Conservation (phyloP, 208 protist genomes). For the Porcisia deanei region DNA sequence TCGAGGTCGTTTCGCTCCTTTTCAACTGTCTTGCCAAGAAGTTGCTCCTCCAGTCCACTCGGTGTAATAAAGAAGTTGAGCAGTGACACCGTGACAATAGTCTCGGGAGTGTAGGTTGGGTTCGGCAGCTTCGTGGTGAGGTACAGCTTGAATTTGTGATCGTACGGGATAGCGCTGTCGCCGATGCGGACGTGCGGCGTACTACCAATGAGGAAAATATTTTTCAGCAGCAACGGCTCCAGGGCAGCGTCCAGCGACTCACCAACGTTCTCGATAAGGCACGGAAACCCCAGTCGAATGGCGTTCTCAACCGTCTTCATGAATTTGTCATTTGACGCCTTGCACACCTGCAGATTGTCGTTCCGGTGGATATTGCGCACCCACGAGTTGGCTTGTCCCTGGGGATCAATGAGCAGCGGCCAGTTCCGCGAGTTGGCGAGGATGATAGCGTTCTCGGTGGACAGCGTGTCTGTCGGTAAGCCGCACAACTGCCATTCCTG, state of each 20-base stretch:
- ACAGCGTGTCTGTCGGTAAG: conserved; percentile 95
- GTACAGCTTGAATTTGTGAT: conserved; percentile 96
- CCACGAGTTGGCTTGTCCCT: conserved; percentile 98
- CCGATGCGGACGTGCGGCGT: conserved; percentile 96
- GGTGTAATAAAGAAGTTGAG: conserved; percentile 99
- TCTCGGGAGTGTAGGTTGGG: conserved; percentile 97
- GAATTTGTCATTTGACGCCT: conserved; percentile 95
- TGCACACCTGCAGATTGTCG: conserved; percentile 95
- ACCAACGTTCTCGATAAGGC: conserved; percentile 96
- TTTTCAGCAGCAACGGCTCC: conserved; percentile 95
- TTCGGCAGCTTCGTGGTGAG: conserved; percentile 98
- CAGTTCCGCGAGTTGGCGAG: conserved; percentile 93
- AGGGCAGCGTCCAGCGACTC: conserved; percentile 95
- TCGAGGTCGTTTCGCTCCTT: conserved; percentile 98
- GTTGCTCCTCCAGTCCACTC: conserved; percentile 96
- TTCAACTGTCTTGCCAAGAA: conserved; percentile 96
- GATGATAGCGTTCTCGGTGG: conserved; percentile 98
- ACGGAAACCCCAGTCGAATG: conserved; percentile 96
- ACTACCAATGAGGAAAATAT: conserved; percentile 95
- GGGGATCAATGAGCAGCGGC: conserved; percentile 98
- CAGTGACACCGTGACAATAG: conserved; percentile 96
- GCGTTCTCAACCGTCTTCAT: conserved; percentile 95
- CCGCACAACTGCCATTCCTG: conserved; percentile 96
- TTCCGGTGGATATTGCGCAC: conserved; percentile 95
- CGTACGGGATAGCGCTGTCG: conserved; percentile 96